These are phyloP conservation scores for Fonsecaea multimorphosa DNA, from an alignment of 2,329 filamentous ascomycete genomes.

Conservation along the genomic window DNA sequence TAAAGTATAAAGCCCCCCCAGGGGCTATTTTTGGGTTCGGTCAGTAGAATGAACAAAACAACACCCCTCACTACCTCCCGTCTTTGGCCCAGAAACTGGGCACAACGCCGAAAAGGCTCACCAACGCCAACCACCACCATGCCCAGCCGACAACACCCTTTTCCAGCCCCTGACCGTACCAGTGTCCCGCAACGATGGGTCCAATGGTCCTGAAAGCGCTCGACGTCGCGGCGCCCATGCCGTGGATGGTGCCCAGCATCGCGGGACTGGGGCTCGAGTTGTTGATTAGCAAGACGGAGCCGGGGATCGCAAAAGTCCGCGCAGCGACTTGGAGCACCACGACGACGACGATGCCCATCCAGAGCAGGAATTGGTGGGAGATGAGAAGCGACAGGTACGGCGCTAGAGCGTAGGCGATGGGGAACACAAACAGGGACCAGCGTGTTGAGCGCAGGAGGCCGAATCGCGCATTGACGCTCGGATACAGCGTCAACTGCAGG, in stretches of 20 bases:
- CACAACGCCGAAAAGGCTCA: conserved; percentile 63
- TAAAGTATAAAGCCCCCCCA: background rate
- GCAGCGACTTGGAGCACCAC: conserved; percentile 73
- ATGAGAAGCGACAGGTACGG: conserved; percentile 75
- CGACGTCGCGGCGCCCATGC: conserved; percentile 62
- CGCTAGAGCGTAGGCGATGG: conserved; percentile 71
- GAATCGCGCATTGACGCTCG: conserved; percentile 67
- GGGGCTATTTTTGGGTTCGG: background rate
- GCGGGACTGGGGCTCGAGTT: conserved; percentile 65
- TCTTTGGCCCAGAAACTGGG: conserved; percentile 68
- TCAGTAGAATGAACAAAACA: background rate
- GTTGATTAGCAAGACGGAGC: conserved; percentile 65
- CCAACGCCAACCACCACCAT: conserved; percentile 62
- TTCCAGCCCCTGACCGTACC: conserved; percentile 62
- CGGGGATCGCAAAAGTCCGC: conserved; percentile 71
- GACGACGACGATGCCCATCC: conserved; percentile 69
- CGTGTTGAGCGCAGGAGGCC: conserved; percentile 73
- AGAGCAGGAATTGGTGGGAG: conserved; percentile 61
- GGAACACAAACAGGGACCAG: conserved; percentile 71
- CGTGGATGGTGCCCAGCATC: conserved; percentile 66
- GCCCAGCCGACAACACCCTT: conserved; percentile 62
- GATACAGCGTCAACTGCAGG: conserved; percentile 74
- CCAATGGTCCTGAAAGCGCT: conserved; percentile 63
- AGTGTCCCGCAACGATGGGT: conserved; percentile 61
- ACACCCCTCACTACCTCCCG: conserved; percentile 46